Evolutionary conservation across 2,329 filamentous ascomycete genomes (phyloP), one percentile per base, ranked within the genome.

Genomic region (Fusarium graminum): DNA sequence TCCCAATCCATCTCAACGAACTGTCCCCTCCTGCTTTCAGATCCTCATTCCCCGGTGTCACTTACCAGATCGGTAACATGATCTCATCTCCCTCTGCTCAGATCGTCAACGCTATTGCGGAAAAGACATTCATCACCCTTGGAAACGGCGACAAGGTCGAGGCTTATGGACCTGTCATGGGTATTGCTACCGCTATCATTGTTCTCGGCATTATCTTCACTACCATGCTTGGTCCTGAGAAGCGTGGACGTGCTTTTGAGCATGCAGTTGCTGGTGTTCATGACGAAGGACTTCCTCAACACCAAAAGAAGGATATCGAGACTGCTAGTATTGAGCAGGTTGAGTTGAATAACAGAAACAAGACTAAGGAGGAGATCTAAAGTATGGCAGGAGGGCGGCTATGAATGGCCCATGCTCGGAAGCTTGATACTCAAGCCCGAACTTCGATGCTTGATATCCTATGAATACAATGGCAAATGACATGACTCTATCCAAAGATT

Each of bases 41-140:
- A 30, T 90, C 89, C 1, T 88, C 85, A 3, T 91, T 92, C 74
- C 88, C 89, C 0, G 90, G 90, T 41, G 84, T 90, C 49, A 88
- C 88, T 0, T 92, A 92, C 76, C 90, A 93, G 80, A 78, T 92
- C 10, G 90, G 90, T 8, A 92, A 92, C 80, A 89, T 92, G 83
- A 88, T 91, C 51, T 90, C 88, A 2, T 89, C 88, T 0, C 90
- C 90, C 0, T 89, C 87, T 0, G 88, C 91, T 0, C 91, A 93
- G 75, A 93, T 94, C 45, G 89, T 93, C 74, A 92, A 93, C 61
- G 90, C 89, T 13, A 83, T 93, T 49, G 83, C 91, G 2, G 90
- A 93, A 72, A 84, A 80, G 42, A 83, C 82, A 32, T 83, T 83
- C 38, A 80, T 93, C 43, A 86, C 77, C 0, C 81, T 83, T 39